A percentile compares a stretch with the other conserved stretches of the same genome.
These are phyloP conservation scores for Botrytis squamosa DNA, from an alignment of 2,329 filamentous ascomycete species.

Conservation along the genomic window DNA sequence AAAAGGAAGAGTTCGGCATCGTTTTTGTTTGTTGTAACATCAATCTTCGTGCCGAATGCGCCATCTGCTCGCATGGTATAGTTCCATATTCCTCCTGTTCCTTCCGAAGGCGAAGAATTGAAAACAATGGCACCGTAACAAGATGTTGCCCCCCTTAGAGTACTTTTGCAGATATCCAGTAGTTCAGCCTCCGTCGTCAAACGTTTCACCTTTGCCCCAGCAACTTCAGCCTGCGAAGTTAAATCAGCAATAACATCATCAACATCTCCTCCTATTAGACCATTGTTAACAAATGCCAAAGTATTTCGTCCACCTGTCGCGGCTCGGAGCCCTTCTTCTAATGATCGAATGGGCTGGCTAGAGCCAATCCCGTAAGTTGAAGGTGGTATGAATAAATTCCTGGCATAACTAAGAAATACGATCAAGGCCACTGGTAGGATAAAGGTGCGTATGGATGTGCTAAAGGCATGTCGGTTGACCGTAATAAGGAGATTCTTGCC, in stretches of 20 bases:
- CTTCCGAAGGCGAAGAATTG: constrained; percentile 71
- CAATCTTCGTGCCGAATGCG: constrained; percentile 62
- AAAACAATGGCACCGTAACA: constrained; percentile 78
- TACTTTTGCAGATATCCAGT: constrained; percentile 60
- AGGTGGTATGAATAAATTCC: constrained; percentile 79
- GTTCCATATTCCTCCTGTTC: constrained; percentile 69
- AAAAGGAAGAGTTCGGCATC: constrained; percentile 75
- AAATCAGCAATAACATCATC: constrained; percentile 66
- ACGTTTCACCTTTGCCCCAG: constrained; percentile 56
- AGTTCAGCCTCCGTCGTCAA: constrained; percentile 58
- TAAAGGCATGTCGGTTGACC: constrained; percentile 51
- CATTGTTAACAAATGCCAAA: constrained; percentile 77
- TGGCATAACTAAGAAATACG: constrained; percentile 66
- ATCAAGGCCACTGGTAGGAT: constrained; percentile 58
- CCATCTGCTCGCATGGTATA: constrained; percentile 81
- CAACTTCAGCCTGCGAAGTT: constrained; percentile 53
- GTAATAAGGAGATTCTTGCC: constrained; percentile 62
- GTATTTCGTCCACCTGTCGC: constrained; percentile 62
- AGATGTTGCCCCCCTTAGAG: constrained; percentile 62
- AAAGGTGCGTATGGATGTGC: constrained; percentile 57
- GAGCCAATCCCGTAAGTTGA: constrained; percentile 71
- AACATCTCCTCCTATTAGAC: constrained; percentile 66
- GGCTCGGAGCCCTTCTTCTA: constrained; percentile 60
- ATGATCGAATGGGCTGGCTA: constrained; percentile 58
- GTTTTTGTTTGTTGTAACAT: constrained; percentile 64